phyloP scores from a whole-genome alignment of 495 filamentous ascomycete genomes.

The Paragyromitra xinjiangensis region DNA sequence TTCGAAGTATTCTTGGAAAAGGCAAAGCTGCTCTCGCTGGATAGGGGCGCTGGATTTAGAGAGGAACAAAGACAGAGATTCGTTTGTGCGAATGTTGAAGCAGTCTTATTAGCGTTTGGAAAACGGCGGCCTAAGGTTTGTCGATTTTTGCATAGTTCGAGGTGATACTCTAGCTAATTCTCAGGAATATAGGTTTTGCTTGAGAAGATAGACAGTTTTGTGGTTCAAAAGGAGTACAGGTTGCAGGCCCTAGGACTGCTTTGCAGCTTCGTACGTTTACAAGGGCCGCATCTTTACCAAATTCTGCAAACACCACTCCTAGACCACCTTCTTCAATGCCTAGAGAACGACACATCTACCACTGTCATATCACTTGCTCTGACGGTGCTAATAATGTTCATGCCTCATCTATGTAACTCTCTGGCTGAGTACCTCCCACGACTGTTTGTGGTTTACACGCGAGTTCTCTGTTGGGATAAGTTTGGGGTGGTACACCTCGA shows the following conservation, averaged over 20 bases:
- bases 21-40: conserved; percentile 61
- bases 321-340: conserved; percentile 71
- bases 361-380: conserved; percentile 73
- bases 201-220: conserved; percentile 66
- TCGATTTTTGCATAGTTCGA: not conserved
- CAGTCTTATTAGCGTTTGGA: conserved; percentile 68
- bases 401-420: conserved; percentile 76
- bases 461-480: conserved; percentile 76
- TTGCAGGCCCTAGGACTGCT: conserved; percentile 68
- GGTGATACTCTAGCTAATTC: conserved; percentile 48
- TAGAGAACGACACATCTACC: conserved; percentile 76
- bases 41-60: conserved; percentile 64
- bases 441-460: conserved; percentile 77
- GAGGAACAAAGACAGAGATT: conserved; percentile 63
- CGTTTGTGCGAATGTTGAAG: conserved; percentile 63
- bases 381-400: conserved; percentile 74
- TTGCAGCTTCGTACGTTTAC: conserved; percentile 70
- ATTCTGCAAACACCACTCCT: conserved; percentile 73
- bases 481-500: conserved; percentile 58
- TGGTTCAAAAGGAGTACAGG: conserved; percentile 68
- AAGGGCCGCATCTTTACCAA: conserved; percentile 76
- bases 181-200: conserved; percentile 66
- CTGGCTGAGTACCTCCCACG: conserved; percentile 69
- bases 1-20: conserved; percentile 69
- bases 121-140: conserved; percentile 73